Conservation (phyloP, 2,329 filamentous ascomycete species). For the Pseudocercospora musae region DNA sequence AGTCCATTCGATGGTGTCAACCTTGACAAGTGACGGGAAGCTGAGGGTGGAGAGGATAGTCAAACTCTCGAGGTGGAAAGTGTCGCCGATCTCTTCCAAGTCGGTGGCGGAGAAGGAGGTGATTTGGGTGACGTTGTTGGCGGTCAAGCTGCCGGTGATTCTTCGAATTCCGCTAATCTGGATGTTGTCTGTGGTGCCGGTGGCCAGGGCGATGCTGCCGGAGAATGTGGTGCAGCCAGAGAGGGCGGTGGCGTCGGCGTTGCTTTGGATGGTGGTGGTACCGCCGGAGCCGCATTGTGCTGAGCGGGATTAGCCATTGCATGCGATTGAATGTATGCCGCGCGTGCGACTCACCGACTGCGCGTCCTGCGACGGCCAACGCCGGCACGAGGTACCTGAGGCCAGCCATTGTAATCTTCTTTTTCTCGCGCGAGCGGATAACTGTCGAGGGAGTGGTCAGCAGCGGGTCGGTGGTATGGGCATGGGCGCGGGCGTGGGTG, state of each 20-base stretch:
- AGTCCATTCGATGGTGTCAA: constrained; percentile 67
- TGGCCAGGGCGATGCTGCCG: constrained; percentile 65
- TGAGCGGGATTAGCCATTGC: constrained; percentile 9
- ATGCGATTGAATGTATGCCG: constrained; percentile 22
- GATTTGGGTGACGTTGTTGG: constrained; percentile 57
- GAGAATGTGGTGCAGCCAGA: constrained; percentile 64
- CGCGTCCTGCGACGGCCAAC: constrained; percentile 53
- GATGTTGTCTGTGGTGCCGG: constrained; percentile 55
- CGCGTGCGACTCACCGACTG: constrained; percentile 45
- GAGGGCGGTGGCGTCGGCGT: constrained; percentile 59
- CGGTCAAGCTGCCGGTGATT: constrained; percentile 57
- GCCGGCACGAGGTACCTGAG: constrained; percentile 56
- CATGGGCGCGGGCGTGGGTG: neutral
- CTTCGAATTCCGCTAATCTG: constrained; percentile 59
- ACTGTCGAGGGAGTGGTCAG: constrained; percentile 20
- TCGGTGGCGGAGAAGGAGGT: constrained; percentile 59
- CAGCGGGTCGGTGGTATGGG: constrained; percentile 13
- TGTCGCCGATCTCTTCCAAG: constrained; percentile 63
- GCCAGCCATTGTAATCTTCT: constrained; percentile 47
- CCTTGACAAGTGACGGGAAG: constrained; percentile 62
- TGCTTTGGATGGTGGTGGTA: constrained; percentile 58
- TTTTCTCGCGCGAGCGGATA: constrained; percentile 17
- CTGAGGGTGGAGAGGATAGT: constrained; percentile 65
- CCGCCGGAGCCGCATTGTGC: constrained; percentile 40
- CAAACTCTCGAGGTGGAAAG: constrained; percentile 67